Evolutionary conservation across 768 basidiomycete genomes (phyloP), one percentile per base, ranked within the genome.

Genomic region (Auricularia sp.): DNA sequence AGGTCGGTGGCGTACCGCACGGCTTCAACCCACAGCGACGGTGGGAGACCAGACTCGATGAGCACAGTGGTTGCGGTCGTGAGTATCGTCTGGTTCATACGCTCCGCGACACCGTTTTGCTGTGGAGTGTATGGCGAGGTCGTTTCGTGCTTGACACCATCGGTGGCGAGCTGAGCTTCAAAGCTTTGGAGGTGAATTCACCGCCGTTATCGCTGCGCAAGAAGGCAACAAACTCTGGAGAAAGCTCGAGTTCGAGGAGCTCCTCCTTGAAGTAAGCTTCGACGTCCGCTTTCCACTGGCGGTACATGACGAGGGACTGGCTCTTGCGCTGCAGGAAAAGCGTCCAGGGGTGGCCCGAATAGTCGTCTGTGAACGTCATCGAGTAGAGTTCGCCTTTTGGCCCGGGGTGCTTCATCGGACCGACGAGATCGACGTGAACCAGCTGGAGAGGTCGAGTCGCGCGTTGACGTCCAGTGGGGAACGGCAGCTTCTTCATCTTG

Each of bases 41-140:
- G 67, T 7, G 72, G 66, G 1, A 75, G 68, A 11, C 65, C 65
- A 0, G 67, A 68, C 16, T 70, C 71, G 37, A 69, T 47, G 5
- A 79, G 69, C 71, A 80, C 75, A 0, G 75, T 68, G 14, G 65
- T 67, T 7, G 74, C 70, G 16, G 66, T 69, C 29, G 80, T 75
- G 2, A 65, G 35, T 2, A 76, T 65, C 1, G 73, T 74, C 0
- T 68, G 59, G 56, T 75, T 76, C 2, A 65, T 62, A 0, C 70
- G 68, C 62, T 79, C 74, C 0, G 70, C 74, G 0, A 71, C 65
- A 0, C 77, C 74, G 54, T 78, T 78, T 44, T 74, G 70, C 2
- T 71, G 51, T 1, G 73, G 75, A 0, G 73, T 70, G 66, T 77
- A 68, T 1, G 73, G 70, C 0, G 70, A 68, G 0, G 72, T 75